A percentile compares a stretch with the other conserved stretches of the same genome.
phyloP scores from a whole-genome alignment of 805 yeast genomes.

The Sungouiozyma intestinalis region DNA sequence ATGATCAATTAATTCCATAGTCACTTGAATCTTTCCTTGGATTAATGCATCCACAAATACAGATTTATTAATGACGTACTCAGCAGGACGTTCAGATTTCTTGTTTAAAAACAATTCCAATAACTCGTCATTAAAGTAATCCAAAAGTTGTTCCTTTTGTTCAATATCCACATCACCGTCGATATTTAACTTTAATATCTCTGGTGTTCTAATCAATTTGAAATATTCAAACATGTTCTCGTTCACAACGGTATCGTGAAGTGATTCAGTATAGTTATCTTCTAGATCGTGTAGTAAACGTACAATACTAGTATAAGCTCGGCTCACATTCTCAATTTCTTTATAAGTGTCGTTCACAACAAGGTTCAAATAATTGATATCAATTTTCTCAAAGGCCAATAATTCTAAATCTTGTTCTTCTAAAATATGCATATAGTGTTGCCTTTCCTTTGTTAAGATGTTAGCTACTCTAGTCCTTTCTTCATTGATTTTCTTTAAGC shows the following conservation, averaged over 20 bases:
- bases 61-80: conserved; percentile 19
- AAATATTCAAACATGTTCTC: conserved; percentile 47
- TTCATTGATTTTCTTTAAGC: conserved; percentile 5
- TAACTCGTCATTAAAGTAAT: conserved; percentile 20
- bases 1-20: conserved; percentile 10
- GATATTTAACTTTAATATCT: conserved; percentile 11
- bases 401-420: conserved; percentile 16
- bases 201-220: conserved; percentile 26
- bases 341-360: conserved; percentile 8
- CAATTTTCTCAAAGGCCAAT: conserved; percentile 13
- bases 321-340: conserved; percentile 13
- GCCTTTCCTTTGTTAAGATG: conserved; percentile 13
- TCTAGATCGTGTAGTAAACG: conserved; percentile 39
- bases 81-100: conserved; percentile 14
- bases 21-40: conserved; percentile 15
- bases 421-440: conserved; percentile 12
- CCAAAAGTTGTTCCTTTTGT: conserved; percentile 17
- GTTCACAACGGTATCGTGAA: conserved; percentile 82
- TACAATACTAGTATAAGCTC: conserved; percentile 16
- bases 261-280: conserved; percentile 63
- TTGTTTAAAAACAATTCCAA: conserved; percentile 18
- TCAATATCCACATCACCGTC: conserved; percentile 16
- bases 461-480: conserved; percentile 12
- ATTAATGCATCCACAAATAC: conserved; percentile 19
- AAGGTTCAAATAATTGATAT: conserved; percentile 6